phyloP scores from a whole-genome alignment of 768 basidiomycete species.

The Hortiboletus flavorubellus region DNA sequence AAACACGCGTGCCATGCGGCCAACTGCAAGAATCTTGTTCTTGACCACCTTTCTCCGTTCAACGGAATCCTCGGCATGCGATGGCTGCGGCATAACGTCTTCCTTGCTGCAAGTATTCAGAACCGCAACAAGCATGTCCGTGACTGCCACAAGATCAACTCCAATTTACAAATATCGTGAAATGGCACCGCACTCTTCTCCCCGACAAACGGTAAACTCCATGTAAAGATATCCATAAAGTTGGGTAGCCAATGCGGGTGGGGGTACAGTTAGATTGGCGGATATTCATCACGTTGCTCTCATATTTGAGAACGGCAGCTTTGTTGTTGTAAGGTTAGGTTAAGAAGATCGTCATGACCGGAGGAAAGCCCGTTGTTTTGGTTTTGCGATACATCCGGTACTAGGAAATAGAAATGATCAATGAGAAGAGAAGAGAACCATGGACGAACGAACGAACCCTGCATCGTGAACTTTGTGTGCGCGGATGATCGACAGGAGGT shows the following conservation, averaged over 20 bases:
- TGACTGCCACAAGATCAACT: conserved; percentile 55
- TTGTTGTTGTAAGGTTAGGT: conserved; percentile 99
- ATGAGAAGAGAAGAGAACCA: too few species aligned
- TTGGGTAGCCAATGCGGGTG: conserved; percentile 98
- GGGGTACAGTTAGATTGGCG: conserved; percentile 97
- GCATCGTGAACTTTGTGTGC: conserved; percentile 99
- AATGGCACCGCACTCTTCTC: conserved; percentile 72
- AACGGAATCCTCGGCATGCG: conserved; percentile 43
- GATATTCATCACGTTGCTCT: conserved; percentile 98
- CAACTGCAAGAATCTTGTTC: conserved; percentile 98
- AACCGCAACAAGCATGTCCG: conserved; percentile 97
- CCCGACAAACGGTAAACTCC: conserved; percentile 97
- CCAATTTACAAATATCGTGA: neutral
- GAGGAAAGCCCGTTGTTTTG: conserved; percentile 97
- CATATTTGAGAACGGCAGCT: conserved; percentile 97
- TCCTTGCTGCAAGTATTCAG: conserved; percentile 95
- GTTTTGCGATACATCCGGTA: conserved; percentile 99
- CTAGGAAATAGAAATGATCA: conserved; percentile 35
- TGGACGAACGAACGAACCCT: conserved; percentile 52
- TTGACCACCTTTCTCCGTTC: conserved; percentile 92
- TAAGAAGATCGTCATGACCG: conserved; percentile 99
- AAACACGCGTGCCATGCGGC: conserved; percentile 94
- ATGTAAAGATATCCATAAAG: conserved; percentile 99
- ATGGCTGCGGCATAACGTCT: conserved; percentile 49
- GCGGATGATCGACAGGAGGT: conserved; percentile 92